Conservation (phyloP, 2,329 filamentous ascomycete genomes). For the Curvularia spicifera region DNA sequence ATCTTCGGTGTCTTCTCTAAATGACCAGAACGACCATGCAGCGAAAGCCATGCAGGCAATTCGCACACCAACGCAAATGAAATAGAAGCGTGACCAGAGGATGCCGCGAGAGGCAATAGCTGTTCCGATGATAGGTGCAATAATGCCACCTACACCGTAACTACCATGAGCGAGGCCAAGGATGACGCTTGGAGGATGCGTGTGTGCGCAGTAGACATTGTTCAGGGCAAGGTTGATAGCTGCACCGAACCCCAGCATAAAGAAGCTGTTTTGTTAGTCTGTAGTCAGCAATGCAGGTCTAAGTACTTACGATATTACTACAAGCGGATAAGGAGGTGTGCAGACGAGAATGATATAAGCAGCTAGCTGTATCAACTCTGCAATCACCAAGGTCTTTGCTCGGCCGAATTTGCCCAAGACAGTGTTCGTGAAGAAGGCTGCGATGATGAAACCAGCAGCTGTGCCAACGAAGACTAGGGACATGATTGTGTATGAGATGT, state of each 20-base stretch:
- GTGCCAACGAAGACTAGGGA: slow-evolving; percentile 83
- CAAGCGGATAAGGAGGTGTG: slow-evolving; percentile 71
- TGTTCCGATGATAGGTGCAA: slow-evolving; percentile 77
- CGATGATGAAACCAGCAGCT: slow-evolving; percentile 76
- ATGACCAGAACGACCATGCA: slow-evolving; percentile 72
- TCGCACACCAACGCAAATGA: slow-evolving; percentile 67
- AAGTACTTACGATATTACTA: slow-evolving; percentile 59
- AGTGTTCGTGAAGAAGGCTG: slow-evolving; percentile 71
- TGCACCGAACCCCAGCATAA: slow-evolving; percentile 65
- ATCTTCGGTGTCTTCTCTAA: slow-evolving; percentile 65
- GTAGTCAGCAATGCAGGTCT: too few relatives aligned
- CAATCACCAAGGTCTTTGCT: slow-evolving; percentile 66
- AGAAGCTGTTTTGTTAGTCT: slow-evolving; percentile 60
- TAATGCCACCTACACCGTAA: slow-evolving; percentile 59
- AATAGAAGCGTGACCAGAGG: slow-evolving; percentile 75
- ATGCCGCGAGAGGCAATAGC: slow-evolving; percentile 68
- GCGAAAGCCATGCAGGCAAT: slow-evolving; percentile 64
- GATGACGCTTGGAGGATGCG: slow-evolving; percentile 59
- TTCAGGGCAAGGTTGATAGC: slow-evolving; percentile 61
- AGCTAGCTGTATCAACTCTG: slow-evolving; percentile 62
- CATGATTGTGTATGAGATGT: slow-evolving; percentile 77
- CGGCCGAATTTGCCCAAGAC: slow-evolving; percentile 69
- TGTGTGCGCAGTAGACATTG: slow-evolving; percentile 63
- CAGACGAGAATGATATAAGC: slow-evolving; percentile 71
- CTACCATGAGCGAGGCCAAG: slow-evolving; percentile 70